Percentiles rank a stretch among this genome's conserved stretches.
Evolutionary conservation across 495 filamentous ascomycete genomes (phyloP).

Genomic region (Aspergillus ostianus): DNA sequence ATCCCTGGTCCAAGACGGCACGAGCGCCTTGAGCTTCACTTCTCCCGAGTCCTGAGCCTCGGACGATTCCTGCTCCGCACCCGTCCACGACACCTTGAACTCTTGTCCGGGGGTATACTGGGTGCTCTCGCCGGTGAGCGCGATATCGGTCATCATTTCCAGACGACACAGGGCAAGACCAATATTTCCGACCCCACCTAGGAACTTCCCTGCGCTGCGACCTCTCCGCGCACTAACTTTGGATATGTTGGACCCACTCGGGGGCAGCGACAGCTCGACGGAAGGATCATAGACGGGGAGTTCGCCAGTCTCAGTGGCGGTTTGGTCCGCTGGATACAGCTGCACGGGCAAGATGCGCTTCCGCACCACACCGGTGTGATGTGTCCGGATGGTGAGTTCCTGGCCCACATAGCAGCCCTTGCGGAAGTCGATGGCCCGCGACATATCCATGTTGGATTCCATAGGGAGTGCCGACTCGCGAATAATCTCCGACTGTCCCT

Average conservation of each 20-base stretch:
- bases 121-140: conserved; percentile 59
- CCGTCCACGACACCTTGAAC: conserved; percentile 52
- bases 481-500: conserved; percentile 77
- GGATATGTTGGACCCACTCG: conserved; percentile 42
- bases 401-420: conserved; percentile 98
- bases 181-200: conserved; percentile 75
- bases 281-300: conserved; percentile 53
- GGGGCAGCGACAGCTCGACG: conserved; percentile 26
- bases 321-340: conserved; percentile 54
- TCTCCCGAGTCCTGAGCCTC: conserved; percentile 29
- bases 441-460: conserved; percentile 82
- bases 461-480: conserved; percentile 68
- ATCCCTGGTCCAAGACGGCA: conserved; percentile 71
- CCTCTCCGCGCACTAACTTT: conserved; percentile 51
- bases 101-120: conserved; percentile 51
- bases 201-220: conserved; percentile 72
- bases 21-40: conserved; percentile 78
- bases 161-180: conserved; percentile 86
- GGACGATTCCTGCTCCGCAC: conserved; percentile 42
- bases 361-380: conserved; percentile 88
- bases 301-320: conserved; percentile 34
- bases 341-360: conserved; percentile 85
- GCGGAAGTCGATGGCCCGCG: conserved; percentile 79
- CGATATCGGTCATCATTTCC: conserved; percentile 81
- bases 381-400: conserved; percentile 91